Conservation (phyloP, 2,329 filamentous ascomycete species). For the Coniochaeta sp. region DNA sequence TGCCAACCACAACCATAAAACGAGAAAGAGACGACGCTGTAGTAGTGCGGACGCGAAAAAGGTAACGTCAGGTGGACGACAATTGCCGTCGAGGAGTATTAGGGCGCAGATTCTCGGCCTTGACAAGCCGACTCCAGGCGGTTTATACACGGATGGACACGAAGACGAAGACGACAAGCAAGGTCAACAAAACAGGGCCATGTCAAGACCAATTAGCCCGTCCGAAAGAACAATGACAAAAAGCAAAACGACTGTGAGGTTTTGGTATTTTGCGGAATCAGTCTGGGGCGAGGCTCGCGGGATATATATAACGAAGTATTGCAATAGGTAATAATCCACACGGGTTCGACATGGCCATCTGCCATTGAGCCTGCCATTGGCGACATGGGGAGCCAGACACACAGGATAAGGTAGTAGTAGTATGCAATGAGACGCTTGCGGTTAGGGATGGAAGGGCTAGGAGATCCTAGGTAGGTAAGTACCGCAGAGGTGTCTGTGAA, state of each 20-base stretch:
- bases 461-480: background rate
- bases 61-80: conserved; percentile 1
- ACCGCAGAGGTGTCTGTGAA: background rate
- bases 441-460: background rate
- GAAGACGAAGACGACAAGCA: conserved; percentile 12
- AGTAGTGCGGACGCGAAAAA: background rate
- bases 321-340: background rate
- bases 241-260: conserved; percentile 12
- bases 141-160: conserved; percentile 9
- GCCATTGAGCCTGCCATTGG: background rate
- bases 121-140: background rate
- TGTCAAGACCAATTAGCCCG: conserved; percentile 26
- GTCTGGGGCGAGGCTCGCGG: conserved; percentile 29
- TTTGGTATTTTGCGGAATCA: background rate
- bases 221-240: conserved; percentile 19
- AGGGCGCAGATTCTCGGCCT: background rate
- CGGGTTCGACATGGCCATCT: background rate
- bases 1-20: background rate
- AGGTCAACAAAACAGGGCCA: conserved; percentile 33
- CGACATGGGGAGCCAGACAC: background rate
- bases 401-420: conserved; percentile 2
- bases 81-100: background rate
- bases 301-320: conserved; percentile 33
- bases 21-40: background rate
- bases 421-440: conserved; percentile 7